A percentile compares a stretch with the other conserved stretches of the same genome.
These are phyloP conservation scores for Onygenales sp. DNA, from an alignment of 2,329 filamentous ascomycete genomes.

Conservation along the genomic window DNA sequence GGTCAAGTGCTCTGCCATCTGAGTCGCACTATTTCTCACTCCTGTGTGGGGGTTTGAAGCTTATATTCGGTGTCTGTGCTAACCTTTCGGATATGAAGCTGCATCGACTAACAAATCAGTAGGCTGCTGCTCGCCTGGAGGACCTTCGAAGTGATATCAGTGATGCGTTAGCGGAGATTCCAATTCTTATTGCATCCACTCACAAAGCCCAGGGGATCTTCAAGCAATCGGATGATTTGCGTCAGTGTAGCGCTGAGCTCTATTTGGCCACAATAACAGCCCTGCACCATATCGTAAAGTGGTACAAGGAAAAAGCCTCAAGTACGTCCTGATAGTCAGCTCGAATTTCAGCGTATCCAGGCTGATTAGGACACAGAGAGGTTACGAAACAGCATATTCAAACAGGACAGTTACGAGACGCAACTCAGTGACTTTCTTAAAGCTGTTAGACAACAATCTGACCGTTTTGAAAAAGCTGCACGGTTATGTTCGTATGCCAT, in stretches of 20 bases:
- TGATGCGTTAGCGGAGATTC: neutral
- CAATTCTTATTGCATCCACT: neutral
- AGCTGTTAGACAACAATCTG: neutral
- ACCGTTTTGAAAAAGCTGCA: neutral
- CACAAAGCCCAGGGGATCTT: neutral
- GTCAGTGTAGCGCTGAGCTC: neutral
- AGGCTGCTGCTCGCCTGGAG: neutral
- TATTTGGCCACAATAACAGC: conserved; percentile 1
- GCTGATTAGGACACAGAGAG: neutral
- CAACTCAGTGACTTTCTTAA: neutral
- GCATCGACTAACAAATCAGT: neutral
- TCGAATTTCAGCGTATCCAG: neutral
- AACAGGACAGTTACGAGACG: neutral
- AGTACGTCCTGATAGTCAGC: neutral
- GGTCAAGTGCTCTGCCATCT: neutral
- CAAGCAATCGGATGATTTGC: neutral
- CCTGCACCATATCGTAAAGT: neutral
- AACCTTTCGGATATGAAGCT: neutral
- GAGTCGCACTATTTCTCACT: conserved; percentile 1
- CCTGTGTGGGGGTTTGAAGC: neutral
- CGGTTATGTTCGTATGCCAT: neutral
- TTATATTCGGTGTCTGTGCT: neutral
- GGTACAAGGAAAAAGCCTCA: neutral
- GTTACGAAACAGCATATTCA: neutral
- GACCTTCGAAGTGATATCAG: conserved; percentile 1